These are phyloP conservation scores for Rhynchospora tenuis DNA, from an alignment of 176 grass and related monocot genomes.

Conservation along the genomic window DNA sequence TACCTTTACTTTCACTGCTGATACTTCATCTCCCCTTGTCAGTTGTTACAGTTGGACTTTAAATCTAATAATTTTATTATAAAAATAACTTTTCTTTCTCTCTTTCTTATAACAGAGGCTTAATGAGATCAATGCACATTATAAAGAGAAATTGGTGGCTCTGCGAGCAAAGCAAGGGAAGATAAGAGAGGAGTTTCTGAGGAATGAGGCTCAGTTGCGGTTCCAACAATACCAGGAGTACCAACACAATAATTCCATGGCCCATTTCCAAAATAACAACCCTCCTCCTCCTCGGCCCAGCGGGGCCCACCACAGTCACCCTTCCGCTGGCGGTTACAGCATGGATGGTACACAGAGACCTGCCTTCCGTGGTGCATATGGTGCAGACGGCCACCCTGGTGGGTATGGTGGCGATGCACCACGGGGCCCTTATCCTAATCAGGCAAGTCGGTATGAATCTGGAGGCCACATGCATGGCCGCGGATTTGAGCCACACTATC, in stretches of 20 bases:
- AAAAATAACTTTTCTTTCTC: constrained; percentile 18
- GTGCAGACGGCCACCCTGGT: constrained; percentile 40
- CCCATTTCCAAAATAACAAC: background rate
- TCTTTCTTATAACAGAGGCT: constrained; percentile 52
- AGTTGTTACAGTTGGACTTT: background rate
- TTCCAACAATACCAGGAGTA: constrained; percentile 86
- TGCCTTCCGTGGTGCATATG: constrained; percentile 6
- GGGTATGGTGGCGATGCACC: constrained; percentile 45
- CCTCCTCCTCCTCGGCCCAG: background rate
- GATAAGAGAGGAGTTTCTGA: constrained; percentile 71
- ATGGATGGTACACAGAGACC: constrained; percentile 38
- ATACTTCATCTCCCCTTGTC: background rate
- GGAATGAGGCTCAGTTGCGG: constrained; percentile 61
- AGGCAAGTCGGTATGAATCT: constrained; percentile 32
- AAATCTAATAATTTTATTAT: background rate
- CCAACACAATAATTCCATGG: constrained; percentile 36
- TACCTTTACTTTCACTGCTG: constrained; percentile 24
- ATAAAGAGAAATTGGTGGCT: constrained; percentile 68
- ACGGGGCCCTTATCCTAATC: constrained; percentile 38
- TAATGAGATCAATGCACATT: constrained; percentile 69
- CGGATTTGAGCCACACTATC: constrained; percentile 43
- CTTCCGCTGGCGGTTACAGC: constrained; percentile 27
- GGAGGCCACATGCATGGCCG: constrained; percentile 39
- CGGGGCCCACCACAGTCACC: constrained; percentile 13
- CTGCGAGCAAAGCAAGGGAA: constrained; percentile 54